Base-by-base conservation (phyloP, 2,329 filamentous ascomycete species). In the Calonectria pseudoturangicola region DNA sequence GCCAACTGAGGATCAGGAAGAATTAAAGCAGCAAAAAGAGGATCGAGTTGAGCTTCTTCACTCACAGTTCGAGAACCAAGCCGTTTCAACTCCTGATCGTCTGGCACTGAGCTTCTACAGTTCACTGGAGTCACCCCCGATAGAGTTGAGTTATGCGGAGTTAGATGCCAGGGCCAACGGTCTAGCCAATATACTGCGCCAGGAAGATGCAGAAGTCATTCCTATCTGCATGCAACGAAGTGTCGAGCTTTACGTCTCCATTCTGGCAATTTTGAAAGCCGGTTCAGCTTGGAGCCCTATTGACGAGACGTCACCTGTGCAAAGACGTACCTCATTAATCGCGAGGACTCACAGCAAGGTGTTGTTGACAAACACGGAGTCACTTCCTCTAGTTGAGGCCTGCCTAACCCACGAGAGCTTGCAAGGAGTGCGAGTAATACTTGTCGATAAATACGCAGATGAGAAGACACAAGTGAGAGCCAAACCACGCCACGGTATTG, bases 151-250 rank as follows among this genome's bases (percentile, higher is more conserved):
- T 21, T 58, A 58, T 10, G 21, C 54, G 1, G 54, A 58, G 15
- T n/a, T 58, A 10, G 54, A 58, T 9, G 54, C 54, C 18, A 60
- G 54, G 13, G 54, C 54, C 7, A 60, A 60, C 6, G 54, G 54
- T 13, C 21, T 60, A 1, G 54, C 54, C 7, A 27, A 9, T n/a
- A 21, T 60, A 2, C 36, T 60, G 13, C 54, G 54, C 8, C 33
- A 41, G 12, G 54, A 60, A 25, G 54, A 60, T 18, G 54, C 41
- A 21, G 54, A 60, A 12, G 25, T 60, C 13, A 60, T 60, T 18
- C 54, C 54, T 12, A 60, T 60, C 15, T 60, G 54, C 4, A 60
- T 60, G 54, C 54, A 60, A 41, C 21, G 54, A 27, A 60, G 54
- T 9, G 54, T 60, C 3, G 54, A 60, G 13, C 54, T 60, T 16